These are phyloP conservation scores for Patellaria atrata DNA, from an alignment of 495 filamentous ascomycete species.

Conservation along the genomic window DNA sequence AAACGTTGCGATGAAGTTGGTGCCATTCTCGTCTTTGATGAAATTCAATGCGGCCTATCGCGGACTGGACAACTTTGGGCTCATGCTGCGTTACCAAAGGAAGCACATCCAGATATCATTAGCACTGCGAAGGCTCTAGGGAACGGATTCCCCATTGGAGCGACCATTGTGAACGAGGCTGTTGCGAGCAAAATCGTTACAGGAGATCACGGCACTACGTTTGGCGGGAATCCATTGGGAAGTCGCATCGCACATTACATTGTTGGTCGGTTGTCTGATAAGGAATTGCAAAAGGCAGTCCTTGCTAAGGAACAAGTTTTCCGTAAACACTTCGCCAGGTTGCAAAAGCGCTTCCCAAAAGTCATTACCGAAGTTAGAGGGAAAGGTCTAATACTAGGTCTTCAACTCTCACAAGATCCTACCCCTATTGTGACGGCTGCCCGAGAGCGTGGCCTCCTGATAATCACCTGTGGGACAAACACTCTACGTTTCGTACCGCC, in stretches of 20 bases:
- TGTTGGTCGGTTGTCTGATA: conserved; percentile 53
- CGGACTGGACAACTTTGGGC: conserved; percentile 87
- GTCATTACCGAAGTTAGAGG: conserved; percentile 68
- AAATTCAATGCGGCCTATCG: conserved; percentile 88
- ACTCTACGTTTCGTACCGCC: conserved; percentile 31
- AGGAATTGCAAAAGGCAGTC: conserved; percentile 49
- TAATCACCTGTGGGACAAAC: conserved; percentile 86
- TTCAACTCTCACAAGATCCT: conserved; percentile 64
- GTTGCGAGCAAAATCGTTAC: conserved; percentile 75
- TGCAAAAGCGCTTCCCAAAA: conserved; percentile 54
- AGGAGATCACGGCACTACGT: conserved; percentile 94
- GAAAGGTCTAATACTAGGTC: conserved; percentile 66
- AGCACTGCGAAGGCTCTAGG: conserved; percentile 92
- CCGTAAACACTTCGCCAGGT: conserved; percentile 41
- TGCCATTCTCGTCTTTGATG: conserved; percentile 83
- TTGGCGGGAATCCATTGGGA: conserved; percentile 86
- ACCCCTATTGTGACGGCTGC: conserved; percentile 63
- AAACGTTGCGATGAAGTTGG: conserved; percentile 73
- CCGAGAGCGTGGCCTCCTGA: conserved; percentile 70
- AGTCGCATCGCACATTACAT: conserved; percentile 74
- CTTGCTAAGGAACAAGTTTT: conserved; percentile 51
- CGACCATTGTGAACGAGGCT: conserved; percentile 63
- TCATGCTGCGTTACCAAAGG: conserved; percentile 52
- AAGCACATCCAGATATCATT: conserved; percentile 84
- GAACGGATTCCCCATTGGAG: conserved; percentile 90